These are phyloP conservation scores for Coniochaeta hoffmannii DNA, from an alignment of 2,329 filamentous ascomycete species.

Conservation along the genomic window DNA sequence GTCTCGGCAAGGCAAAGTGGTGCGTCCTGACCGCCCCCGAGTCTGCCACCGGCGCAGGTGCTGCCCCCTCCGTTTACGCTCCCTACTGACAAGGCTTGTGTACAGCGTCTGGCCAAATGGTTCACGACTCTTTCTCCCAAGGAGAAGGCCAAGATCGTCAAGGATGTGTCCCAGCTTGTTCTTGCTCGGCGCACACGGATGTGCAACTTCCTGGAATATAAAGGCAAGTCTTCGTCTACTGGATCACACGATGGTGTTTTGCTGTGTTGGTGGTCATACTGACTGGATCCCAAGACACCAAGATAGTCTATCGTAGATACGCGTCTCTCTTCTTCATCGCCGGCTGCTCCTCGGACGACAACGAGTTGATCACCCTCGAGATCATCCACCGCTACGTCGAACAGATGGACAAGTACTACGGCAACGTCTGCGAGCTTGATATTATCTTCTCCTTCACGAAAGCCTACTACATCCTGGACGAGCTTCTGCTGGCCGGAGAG, in stretches of 20 bases:
- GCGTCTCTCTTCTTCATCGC: slow-evolving; percentile 99
- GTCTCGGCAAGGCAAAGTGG: slow-evolving; percentile 98
- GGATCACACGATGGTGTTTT: slow-evolving; percentile 4
- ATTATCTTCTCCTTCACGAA: slow-evolving; percentile 99
- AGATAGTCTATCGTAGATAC: slow-evolving; percentile 97
- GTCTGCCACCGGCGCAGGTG: background rate
- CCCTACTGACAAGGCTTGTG: slow-evolving; percentile 1
- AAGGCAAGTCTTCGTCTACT: slow-evolving; percentile 54
- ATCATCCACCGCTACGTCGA: slow-evolving; percentile 99
- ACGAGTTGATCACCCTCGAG: slow-evolving; percentile 96
- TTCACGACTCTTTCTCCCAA: slow-evolving; percentile 96
- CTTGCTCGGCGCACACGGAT: slow-evolving; percentile 93
- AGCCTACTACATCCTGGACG: slow-evolving; percentile 97
- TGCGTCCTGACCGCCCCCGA: slow-evolving; percentile 38
- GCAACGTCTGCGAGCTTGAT: slow-evolving; percentile 98
- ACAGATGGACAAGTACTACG: slow-evolving; percentile 99
- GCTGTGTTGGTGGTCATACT: background rate
- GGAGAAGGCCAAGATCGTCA: slow-evolving; percentile 99
- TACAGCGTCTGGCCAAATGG: slow-evolving; percentile 95
- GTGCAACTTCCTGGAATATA: slow-evolving; percentile 99
- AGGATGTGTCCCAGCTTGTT: slow-evolving; percentile 96
- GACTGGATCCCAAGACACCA: slow-evolving; percentile 62
- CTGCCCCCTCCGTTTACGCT: slow-evolving; percentile 12
- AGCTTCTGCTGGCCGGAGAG: slow-evolving; percentile 89
- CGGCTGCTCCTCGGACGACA: slow-evolving; percentile 93